Base-by-base conservation (phyloP, 208 protist species). In the Crithidia brevicula region DNA sequence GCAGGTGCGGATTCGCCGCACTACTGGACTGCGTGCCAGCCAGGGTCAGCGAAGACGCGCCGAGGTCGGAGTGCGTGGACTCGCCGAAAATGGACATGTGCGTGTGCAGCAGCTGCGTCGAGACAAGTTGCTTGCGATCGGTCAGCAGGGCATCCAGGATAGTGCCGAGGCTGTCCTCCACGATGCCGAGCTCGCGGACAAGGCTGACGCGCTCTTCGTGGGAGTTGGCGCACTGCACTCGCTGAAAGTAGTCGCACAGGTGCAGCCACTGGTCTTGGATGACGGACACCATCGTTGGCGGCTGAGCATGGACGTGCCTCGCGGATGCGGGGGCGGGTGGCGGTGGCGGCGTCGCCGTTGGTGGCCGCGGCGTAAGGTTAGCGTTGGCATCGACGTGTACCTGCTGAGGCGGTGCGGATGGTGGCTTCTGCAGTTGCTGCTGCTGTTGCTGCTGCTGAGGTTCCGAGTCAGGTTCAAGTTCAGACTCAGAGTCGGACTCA, bases 181-280 rank as follows among this genome's bases (percentile, higher is more conserved):
- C 71, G 9, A 34, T 49, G 8, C 72, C 58, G 22, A 88, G 68
- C 52, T 79, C 66, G 22, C 22, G 45, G 13, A 56, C 63, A 27
- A 90, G 22, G 6, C 16, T 63, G 23, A 9, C 33, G 4, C 64
- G 57, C 62, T 75, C 72, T 15, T 72, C 61, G 16, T n/a, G 27
- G 5, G 74, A 78, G 40, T 73, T 67, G 42, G 78, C 67, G 58
- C 76, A 82, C 40, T 91, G 85, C 23, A 83, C 68, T 5, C 75
- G 72, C 25, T 77, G 75, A 51, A 88, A 91, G 60, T 80, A 91
- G 7, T 75, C 67, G 53, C 79, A 82, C 47, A 88, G 66, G 34
- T 77, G 70, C 51, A 80, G 42, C 85, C 85, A 91, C 45, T 80
- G 63, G 28, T 74, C 46, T 58, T 77, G 66, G n/a, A 78, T 42